A percentile compares a stretch with the other conserved stretches of the same genome.
Conservation (phyloP, 306 rosid species). For the Cicer cuneatum region DNA sequence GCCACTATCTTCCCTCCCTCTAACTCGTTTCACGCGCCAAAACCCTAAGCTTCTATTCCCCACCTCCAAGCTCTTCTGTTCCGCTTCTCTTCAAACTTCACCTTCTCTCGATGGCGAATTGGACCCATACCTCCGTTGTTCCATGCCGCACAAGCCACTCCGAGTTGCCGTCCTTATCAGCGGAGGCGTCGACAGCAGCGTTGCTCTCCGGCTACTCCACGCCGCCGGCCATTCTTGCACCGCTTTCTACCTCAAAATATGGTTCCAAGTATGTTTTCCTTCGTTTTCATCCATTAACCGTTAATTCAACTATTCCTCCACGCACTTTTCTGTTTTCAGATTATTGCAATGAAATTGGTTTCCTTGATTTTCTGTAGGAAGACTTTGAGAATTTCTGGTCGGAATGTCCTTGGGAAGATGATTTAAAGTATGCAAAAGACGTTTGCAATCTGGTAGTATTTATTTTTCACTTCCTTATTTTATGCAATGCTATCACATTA, state of each 20-base stretch:
- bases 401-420: conserved; percentile 97
- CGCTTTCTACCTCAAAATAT: conserved; percentile 89
- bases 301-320: neutral
- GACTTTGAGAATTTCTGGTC: conserved; percentile 96
- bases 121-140: conserved; percentile 61
- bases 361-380: conserved; percentile 64
- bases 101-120: conserved; percentile 49
- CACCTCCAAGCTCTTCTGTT: conserved; percentile 31
- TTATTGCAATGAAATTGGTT: neutral
- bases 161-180: conserved; percentile 83
- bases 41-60: conserved; percentile 49
- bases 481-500: conserved; percentile 10
- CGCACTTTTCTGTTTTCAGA: neutral
- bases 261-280: conserved; percentile 74
- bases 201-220: conserved; percentile 85
- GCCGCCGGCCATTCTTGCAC: conserved; percentile 91
- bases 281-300: neutral
- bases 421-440: conserved; percentile 80
- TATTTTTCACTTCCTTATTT: conserved; percentile 17
- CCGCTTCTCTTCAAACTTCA: conserved; percentile 38
- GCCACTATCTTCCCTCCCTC: conserved; percentile 40
- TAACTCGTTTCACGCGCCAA: conserved; percentile 38
- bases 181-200: conserved; percentile 95
- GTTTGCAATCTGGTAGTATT: conserved; percentile 74
- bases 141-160: conserved; percentile 64